Evolutionary conservation across 2,329 filamentous ascomycete genomes (phyloP).

Genomic region (Cucurbitaria berberidis): DNA sequence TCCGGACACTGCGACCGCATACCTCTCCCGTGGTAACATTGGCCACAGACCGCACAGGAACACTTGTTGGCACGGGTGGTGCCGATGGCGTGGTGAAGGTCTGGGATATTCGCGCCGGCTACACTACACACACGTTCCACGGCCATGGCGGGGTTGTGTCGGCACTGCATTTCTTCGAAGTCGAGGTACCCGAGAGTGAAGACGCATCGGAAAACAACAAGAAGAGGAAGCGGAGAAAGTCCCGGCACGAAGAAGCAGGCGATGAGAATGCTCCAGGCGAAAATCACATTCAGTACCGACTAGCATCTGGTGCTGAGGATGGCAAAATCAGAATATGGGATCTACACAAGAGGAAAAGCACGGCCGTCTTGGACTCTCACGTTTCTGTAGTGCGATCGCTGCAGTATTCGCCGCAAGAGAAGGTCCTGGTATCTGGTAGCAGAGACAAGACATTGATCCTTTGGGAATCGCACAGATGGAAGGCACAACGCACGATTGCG

Average conservation of each 20-base stretch:
- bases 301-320: constrained; percentile 92
- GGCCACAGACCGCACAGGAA: constrained; percentile 84
- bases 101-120: constrained; percentile 92
- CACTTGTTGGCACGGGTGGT: constrained; percentile 87
- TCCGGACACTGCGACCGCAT: constrained; percentile 87
- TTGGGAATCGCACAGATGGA: constrained; percentile 90
- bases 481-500: constrained; percentile 77
- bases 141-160: constrained; percentile 92
- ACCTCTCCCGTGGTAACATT: constrained; percentile 86
- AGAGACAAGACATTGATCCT: constrained; percentile 93
- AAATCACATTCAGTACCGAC: constrained; percentile 68
- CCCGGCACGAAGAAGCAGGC: constrained; percentile 51
- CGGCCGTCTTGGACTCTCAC: constrained; percentile 85
- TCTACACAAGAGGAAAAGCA: constrained; percentile 78
- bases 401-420: constrained; percentile 77
- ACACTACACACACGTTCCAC: constrained; percentile 92
- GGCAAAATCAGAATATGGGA: constrained; percentile 93
- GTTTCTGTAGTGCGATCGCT: constrained; percentile 91
- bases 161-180: constrained; percentile 88
- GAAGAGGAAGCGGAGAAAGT: constrained; percentile 52
- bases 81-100: constrained; percentile 95
- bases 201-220: constrained; percentile 46
- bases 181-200: constrained; percentile 60
- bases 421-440: constrained; percentile 80
- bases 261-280: constrained; percentile 54